phyloP scores from a whole-genome alignment of 768 basidiomycete species.

The Suillus alpinus region DNA sequence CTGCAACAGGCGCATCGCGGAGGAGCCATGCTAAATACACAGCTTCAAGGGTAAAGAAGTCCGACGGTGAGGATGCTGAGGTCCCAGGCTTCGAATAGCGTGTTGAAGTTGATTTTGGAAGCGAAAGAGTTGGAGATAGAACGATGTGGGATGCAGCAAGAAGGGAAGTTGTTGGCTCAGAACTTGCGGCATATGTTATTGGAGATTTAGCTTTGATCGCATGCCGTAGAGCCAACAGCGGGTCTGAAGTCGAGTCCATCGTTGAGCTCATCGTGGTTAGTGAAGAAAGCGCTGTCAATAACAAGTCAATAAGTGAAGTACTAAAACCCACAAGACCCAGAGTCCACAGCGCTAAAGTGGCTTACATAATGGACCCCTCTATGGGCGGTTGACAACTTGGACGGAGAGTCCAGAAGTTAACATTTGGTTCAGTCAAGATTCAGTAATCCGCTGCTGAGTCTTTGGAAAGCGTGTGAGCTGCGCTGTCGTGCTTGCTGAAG shows the following conservation, averaged over 20 bases:
- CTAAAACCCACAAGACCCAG: not conserved
- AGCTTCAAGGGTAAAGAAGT: slow-evolving; percentile 78
- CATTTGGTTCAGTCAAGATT: not conserved
- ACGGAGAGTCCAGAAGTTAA: too few relatives aligned
- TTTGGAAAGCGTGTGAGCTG: not conserved
- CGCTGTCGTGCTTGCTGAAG: not conserved
- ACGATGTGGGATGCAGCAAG: slow-evolving; percentile 63
- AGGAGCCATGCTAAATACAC: slow-evolving; percentile 84
- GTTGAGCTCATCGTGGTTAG: slow-evolving; percentile 7
- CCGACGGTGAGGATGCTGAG: slow-evolving; percentile 30
- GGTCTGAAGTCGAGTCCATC: slow-evolving; percentile 35
- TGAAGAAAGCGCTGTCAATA: not conserved
- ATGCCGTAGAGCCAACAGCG: slow-evolving; percentile 55
- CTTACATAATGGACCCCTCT: slow-evolving; percentile 1
- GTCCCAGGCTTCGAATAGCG: slow-evolving; percentile 70
- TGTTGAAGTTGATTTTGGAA: slow-evolving; percentile 76
- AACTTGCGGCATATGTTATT: slow-evolving; percentile 44
- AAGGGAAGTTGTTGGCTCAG: slow-evolving; percentile 44
- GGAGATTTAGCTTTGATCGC: slow-evolving; percentile 54
- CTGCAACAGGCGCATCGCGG: slow-evolving; percentile 68
- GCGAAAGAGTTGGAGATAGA: slow-evolving; percentile 45
- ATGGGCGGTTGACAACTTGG: not conserved
- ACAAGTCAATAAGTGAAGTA: not conserved
- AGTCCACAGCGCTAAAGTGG: not conserved
- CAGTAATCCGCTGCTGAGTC: not conserved